A percentile compares a stretch with the other conserved stretches of the same genome.
Conservation (phyloP, 306 rosid genomes). For the Hippophae tibetana region DNA sequence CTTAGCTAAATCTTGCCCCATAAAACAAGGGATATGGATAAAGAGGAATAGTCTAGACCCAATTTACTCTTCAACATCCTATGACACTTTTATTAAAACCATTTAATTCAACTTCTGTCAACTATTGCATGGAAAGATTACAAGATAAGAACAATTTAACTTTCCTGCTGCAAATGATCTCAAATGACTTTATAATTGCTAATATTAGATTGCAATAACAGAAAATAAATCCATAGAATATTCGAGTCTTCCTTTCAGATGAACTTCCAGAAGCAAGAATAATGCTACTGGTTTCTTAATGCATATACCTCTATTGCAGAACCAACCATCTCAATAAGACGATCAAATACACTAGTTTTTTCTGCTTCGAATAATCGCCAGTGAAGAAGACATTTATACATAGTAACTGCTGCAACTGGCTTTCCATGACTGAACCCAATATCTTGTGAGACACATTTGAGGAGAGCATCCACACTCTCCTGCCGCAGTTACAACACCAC, state of each 20-base stretch:
- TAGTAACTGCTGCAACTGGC: slow-evolving; percentile 76
- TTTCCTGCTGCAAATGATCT: too few species aligned
- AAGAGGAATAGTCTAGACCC: background rate
- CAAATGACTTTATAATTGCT: too few species aligned
- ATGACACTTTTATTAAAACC: background rate
- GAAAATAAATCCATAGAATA: too few species aligned
- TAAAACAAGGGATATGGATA: background rate
- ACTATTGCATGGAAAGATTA: background rate
- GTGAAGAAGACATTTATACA: slow-evolving; percentile 74
- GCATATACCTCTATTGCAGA: slow-evolving; percentile 69
- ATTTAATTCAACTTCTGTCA: background rate
- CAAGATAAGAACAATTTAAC: background rate
- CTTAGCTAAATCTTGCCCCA: background rate
- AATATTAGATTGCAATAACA: too few species aligned
- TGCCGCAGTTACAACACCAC: slow-evolving; percentile 28
- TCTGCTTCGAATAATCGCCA: slow-evolving; percentile 91
- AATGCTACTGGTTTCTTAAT: background rate
- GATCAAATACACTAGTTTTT: slow-evolving; percentile 88
- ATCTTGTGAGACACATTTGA: slow-evolving; percentile 47
- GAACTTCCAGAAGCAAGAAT: background rate
- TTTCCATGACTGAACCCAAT: slow-evolving; percentile 80
- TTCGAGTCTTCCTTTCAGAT: too few species aligned
- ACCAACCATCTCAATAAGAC: slow-evolving; percentile 68
- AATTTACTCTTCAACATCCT: background rate
- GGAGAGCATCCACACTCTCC: slow-evolving; percentile 75